Percentiles rank a stretch among this genome's conserved stretches.
Evolutionary conservation across 116 monocot species (phyloP).

Genomic region (Phalaenopsis hybrid): DNA sequence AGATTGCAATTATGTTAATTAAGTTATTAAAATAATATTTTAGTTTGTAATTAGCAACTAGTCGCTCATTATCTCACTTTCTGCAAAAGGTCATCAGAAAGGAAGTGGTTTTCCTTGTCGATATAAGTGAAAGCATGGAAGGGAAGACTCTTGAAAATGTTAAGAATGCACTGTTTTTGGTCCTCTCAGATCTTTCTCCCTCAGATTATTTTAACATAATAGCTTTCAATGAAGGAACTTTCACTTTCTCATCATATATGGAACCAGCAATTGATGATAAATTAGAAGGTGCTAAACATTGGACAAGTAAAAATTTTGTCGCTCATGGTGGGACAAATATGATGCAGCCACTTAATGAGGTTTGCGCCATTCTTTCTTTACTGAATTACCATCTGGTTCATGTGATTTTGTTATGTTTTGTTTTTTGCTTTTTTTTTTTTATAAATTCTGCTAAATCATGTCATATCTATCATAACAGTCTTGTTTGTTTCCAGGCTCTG

Average conservation of each 20-base stretch:
- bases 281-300: slow-evolving; percentile 57
- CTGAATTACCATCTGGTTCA: not conserved
- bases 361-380: slow-evolving; percentile 8
- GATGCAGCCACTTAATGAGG: slow-evolving; percentile 68
- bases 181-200: slow-evolving; percentile 61
- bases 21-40: too few species aligned
- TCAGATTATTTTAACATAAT: slow-evolving; percentile 71
- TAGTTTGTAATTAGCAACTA: not conserved
- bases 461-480: not conserved
- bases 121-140: slow-evolving; percentile 88
- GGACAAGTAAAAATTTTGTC: slow-evolving; percentile 65
- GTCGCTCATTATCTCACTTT: not conserved
- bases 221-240: slow-evolving; percentile 65
- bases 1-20: too few species aligned
- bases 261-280: slow-evolving; percentile 48
- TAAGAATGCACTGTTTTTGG: slow-evolving; percentile 47
- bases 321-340: slow-evolving; percentile 75
- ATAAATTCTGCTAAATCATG: not conserved
- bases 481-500: slow-evolving; percentile 46
- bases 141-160: slow-evolving; percentile 73
- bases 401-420: not conserved
- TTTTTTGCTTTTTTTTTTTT: not conserved
- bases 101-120: slow-evolving; percentile 80
- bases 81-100: slow-evolving; percentile 64
- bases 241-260: slow-evolving; percentile 65